phyloP scores from a whole-genome alignment of 2,329 filamentous ascomycete genomes.

The Epichloe sibirici region DNA sequence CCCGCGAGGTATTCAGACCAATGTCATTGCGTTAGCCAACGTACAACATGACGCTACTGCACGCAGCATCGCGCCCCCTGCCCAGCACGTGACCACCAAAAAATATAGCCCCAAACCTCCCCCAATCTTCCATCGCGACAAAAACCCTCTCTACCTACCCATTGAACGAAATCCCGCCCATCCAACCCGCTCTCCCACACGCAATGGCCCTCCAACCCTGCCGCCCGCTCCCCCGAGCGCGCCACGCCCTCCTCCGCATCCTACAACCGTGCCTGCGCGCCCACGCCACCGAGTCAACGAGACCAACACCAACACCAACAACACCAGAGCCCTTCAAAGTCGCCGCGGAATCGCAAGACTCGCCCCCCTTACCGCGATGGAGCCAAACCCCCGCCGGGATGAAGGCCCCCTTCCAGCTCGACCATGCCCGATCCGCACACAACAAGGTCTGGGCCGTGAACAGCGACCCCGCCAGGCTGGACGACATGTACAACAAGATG shows the following conservation, averaged over 20 bases:
- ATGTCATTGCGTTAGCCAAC: no score
- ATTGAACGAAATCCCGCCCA: background rate
- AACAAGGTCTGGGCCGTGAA: constrained; percentile 58
- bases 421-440: constrained; percentile 39
- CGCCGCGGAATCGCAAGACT: constrained; percentile 4
- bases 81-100: background rate
- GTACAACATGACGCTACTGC: no score
- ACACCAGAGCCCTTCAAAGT: constrained; percentile 17
- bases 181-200: background rate
- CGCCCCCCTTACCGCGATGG: constrained; percentile 45
- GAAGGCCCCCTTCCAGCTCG: constrained; percentile 56
- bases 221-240: constrained; percentile 18
- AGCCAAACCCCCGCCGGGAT: constrained; percentile 55
- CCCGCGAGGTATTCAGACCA: no score
- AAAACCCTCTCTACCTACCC: background rate
- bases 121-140: background rate
- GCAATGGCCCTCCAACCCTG: constrained; percentile 23
- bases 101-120: background rate
- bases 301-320: background rate
- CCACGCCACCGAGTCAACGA: constrained; percentile 16
- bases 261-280: constrained; percentile 15
- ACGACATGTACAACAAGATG: constrained; percentile 65
- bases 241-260: constrained; percentile 12
- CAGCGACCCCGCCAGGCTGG: constrained; percentile 57
- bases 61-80: background rate